Conservation (phyloP, 2,329 filamentous ascomycete genomes). For the Nemania sp. region DNA sequence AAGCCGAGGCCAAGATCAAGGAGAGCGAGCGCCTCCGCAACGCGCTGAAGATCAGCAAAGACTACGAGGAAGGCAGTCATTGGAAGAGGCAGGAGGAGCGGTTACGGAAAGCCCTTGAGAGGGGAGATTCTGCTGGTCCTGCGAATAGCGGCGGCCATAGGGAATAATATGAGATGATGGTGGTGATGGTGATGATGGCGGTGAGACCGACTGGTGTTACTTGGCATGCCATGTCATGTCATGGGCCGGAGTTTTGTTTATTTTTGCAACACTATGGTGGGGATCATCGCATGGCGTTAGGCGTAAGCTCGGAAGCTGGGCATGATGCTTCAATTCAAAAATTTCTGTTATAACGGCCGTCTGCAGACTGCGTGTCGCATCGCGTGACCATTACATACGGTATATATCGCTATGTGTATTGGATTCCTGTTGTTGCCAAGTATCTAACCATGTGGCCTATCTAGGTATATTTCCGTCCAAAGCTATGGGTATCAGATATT, state of each 20-base stretch:
- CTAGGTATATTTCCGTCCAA: conserved; percentile 19
- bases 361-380: too few relatives aligned
- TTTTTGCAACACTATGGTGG: conserved; percentile 6
- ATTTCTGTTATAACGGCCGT: neutral
- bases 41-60: conserved; percentile 82
- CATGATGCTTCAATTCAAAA: conserved; percentile 23
- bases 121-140: too few relatives aligned
- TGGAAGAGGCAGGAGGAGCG: conserved; percentile 84
- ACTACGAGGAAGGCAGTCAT: conserved; percentile 84
- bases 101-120: conserved; percentile 49
- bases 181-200: neutral
- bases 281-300: conserved; percentile 23
- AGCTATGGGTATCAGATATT: conserved; percentile 34
- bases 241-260: neutral
- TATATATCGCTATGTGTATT: too few relatives aligned
- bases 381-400: too few relatives aligned
- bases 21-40: conserved; percentile 87
- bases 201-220: neutral
- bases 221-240: neutral
- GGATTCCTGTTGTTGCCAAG: too few relatives aligned
- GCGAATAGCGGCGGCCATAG: too few relatives aligned
- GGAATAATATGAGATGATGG: conserved; percentile 12
- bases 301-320: conserved; percentile 16
- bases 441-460: too few relatives aligned
- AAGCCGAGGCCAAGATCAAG: conserved; percentile 93